Conservation (phyloP, 106 monocot species). For the Cymbidium sinense region DNA sequence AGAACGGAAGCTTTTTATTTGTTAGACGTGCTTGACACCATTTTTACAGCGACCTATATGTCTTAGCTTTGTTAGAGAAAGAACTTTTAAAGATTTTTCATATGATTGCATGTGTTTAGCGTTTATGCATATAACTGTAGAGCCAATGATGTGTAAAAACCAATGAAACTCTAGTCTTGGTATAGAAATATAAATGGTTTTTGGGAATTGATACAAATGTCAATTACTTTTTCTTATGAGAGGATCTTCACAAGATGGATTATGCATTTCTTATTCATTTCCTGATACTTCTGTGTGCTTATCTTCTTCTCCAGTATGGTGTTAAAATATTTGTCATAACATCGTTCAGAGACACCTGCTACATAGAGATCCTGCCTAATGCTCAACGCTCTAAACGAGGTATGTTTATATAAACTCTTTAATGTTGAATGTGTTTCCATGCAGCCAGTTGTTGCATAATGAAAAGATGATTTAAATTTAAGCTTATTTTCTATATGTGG, state of each 20-base stretch:
- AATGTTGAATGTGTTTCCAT: not conserved
- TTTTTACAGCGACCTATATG: not conserved
- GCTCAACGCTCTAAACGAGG: slow-evolving; percentile 80
- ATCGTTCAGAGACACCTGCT: slow-evolving; percentile 93
- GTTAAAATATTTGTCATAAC: slow-evolving; percentile 91
- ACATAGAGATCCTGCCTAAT: slow-evolving; percentile 82
- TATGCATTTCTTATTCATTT: not conserved
- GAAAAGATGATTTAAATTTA: not conserved
- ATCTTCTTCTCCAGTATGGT: slow-evolving; percentile 64
- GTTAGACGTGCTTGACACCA: not conserved
- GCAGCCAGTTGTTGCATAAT: not conserved
- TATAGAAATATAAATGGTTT: not conserved
- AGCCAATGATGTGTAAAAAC: not conserved
- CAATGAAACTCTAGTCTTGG: not conserved
- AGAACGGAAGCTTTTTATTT: not conserved
- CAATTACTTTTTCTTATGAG: not conserved
- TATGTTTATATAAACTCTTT: slow-evolving; percentile 14
- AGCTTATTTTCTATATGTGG: not conserved
- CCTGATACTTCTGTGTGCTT: not conserved
- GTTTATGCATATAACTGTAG: not conserved
- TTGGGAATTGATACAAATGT: not conserved
- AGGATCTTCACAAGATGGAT: not conserved
- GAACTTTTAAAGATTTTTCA: not conserved
- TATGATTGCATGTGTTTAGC: not conserved
- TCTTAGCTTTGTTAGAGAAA: not conserved